phyloP scores from a whole-genome alignment of 2,329 filamentous ascomycete species.

The Endocalyx cinctus region DNA sequence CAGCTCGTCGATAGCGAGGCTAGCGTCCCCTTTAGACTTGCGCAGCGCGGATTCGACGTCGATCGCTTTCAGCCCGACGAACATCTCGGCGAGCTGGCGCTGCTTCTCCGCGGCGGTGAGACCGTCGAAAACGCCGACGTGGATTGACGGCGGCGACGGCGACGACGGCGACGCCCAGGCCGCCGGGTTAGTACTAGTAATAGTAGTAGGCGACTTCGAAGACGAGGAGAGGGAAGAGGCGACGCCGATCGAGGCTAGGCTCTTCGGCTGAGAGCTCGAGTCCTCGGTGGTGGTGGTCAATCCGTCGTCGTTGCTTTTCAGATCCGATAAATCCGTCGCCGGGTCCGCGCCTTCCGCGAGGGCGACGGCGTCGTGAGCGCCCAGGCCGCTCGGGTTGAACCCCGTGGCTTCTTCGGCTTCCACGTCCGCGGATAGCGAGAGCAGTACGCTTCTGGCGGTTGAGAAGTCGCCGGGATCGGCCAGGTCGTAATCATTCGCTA shows the following conservation, averaged over 20 bases:
- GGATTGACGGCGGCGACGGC: too few relatives aligned
- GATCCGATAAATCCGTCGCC: conserved; percentile 15
- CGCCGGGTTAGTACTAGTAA: conserved; percentile 20
- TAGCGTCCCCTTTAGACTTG: conserved; percentile 63
- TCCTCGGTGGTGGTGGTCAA: conserved; percentile 22
- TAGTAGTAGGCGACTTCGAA: conserved; percentile 16
- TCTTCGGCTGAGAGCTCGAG: conserved; percentile 14
- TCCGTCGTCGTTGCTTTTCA: conserved; percentile 21
- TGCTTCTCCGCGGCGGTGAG: conserved; percentile 60
- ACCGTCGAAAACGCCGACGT: conserved; percentile 27
- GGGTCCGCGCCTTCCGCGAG: conserved; percentile 11
- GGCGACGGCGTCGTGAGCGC: conserved; percentile 32
- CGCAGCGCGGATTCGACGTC: conserved; percentile 64
- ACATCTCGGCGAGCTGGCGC: conserved; percentile 61
- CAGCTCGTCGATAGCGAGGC: conserved; percentile 71
- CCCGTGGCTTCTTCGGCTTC: conserved; percentile 64
- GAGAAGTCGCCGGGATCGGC: conserved; percentile 44
- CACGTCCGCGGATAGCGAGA: conserved; percentile 62
- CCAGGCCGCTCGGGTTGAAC: conserved; percentile 74
- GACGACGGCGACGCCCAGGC: too few relatives aligned
- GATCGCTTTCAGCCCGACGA: conserved; percentile 61
- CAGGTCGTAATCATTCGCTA: conserved; percentile 70
- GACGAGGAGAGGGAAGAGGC: conserved; percentile 12
- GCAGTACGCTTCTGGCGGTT: conserved; percentile 54
- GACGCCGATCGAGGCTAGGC: too few relatives aligned